Base-by-base conservation (phyloP, 2,329 filamentous ascomycete genomes). In the Aspergillus brasiliensis region DNA sequence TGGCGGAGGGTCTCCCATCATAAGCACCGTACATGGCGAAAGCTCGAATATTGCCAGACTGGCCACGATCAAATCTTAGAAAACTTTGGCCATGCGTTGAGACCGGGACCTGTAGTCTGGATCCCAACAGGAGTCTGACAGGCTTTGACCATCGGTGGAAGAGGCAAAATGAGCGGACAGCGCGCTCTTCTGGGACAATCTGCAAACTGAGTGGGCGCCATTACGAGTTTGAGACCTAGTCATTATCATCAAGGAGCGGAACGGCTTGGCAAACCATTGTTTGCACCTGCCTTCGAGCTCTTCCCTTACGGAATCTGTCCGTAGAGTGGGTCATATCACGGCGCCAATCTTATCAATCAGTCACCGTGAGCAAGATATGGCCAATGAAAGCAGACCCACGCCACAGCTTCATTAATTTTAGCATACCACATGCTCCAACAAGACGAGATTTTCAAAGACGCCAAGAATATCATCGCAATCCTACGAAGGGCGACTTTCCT, bases 301-400 rank as follows among this genome's bases (percentile, higher is more conserved):
- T 48, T 27, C 17, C 51, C 21, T 55, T 44, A 44, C 52, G 52
- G 52, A 55, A 28, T 23, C 38, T 46, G 51, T 54, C 51, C 51
- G 52, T 19, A n/a, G 4, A 21, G 52, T 46, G 52, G 52, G 25
- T n/a, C 25, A 25, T 27, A 44, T 17, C 46, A 21, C 46, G 13
- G n/a, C 25, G 23, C 42, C 25, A 55, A 55, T 55, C 52, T 55
- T 55, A 55, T 55, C 52, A 55, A 55, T 55, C 52, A 25, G n/a
- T 23, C 23, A 42, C 23, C 5, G n/a, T 42, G 27, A 19, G 5
- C 15, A 11, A 11, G 8, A 13, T 25, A n/a, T 31, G 25, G 8
- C 52, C 52, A 55, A 49, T 49, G 46, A 27, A 10, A 49, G 5
- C 8, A 8, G 25, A 17, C 46, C 27, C n/a, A 3, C 2, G 15